Base-by-base conservation (phyloP, 2,329 filamentous ascomycete species). In the Neocatenulostroma microsporum region DNA sequence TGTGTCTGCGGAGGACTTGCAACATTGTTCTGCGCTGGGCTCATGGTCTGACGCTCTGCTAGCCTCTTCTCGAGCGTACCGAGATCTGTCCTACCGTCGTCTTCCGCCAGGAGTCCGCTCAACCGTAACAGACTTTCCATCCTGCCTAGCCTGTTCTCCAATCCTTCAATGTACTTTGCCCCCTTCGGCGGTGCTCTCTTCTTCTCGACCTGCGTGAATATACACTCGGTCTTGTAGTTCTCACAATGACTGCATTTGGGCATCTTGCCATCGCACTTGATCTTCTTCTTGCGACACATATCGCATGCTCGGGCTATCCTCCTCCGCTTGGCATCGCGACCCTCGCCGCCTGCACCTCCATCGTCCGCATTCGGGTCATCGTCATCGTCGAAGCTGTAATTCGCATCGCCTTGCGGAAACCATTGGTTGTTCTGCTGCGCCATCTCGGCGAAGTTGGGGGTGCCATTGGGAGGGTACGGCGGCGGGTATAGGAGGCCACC, bases 161-260 rank as follows among this genome's bases (percentile, higher is more conserved):
- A 69, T 3, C 85, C 85, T 63, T 94, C 88, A 48, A 94, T 85
- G 58, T 94, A 94, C 62, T 94, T 86, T 13, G 88, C 87, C 18
- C 85, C 84, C 21, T 8, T 24, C 12, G 30, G 29, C 21, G 6
- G 14, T n/a, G 28, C 18, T 21, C 17, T 20, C 27, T 23, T 8
- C 21, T 35, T 28, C 20, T 20, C 21, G 27, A 12, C 23, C 11
- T n/a, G n/a, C n/a, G n/a, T n/a, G n/a, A 13, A 14, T 17, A 11
- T 10, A 31, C 73, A 57, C 73, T 95, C 91, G 89, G 69, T 98
- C 98, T 87, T 95, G 63, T 98, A 98, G 33, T 96, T 87, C 9
- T 88, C 94, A 62, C 91, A 98, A 62, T 96, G 91, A 0, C 88
- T 95, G 49, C 70, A 73, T 6, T 29, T 29, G 15, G 70, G 69